Conservation (phyloP, 768 basidiomycete species). For the Asterophora parasitica region DNA sequence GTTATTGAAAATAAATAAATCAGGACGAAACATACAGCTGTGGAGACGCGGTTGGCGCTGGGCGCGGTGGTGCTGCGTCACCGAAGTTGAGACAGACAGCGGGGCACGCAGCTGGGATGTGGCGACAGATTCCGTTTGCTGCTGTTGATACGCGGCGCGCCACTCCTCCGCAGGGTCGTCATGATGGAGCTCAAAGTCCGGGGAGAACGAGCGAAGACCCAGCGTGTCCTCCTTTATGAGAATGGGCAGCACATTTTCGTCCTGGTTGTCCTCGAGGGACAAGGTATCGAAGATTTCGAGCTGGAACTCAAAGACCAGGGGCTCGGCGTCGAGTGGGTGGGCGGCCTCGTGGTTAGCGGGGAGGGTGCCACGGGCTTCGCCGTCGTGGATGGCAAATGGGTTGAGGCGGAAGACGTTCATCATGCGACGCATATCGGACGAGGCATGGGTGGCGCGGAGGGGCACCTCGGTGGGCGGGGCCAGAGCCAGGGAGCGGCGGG, state of each 20-base stretch:
- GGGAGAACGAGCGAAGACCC: slow-evolving; percentile 33
- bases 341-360: slow-evolving; percentile 41
- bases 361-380: slow-evolving; percentile 34
- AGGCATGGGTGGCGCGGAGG: slow-evolving; percentile 70
- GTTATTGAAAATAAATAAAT: background rate
- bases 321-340: slow-evolving; percentile 56
- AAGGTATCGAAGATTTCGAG: slow-evolving; percentile 30
- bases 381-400: slow-evolving; percentile 66
- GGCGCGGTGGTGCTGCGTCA: background rate
- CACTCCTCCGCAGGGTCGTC: slow-evolving; percentile 13
- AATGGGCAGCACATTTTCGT: slow-evolving; percentile 6
- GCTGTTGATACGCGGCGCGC: slow-evolving; percentile 6
- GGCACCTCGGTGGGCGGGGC: slow-evolving; percentile 65
- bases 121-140: background rate
- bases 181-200: slow-evolving; percentile 31
- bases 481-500: slow-evolving; percentile 31
- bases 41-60: slow-evolving; percentile 11
- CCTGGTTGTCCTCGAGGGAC: slow-evolving; percentile 14
- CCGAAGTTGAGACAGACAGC: background rate
- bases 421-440: slow-evolving; percentile 64
- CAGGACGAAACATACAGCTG: slow-evolving; percentile 8
- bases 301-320: slow-evolving; percentile 64
- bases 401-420: slow-evolving; percentile 78
- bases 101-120: too few species aligned
- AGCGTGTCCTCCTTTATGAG: background rate